These are phyloP conservation scores for Coprinopsis marcescibilis DNA, from an alignment of 768 basidiomycete species.

Conservation along the genomic window DNA sequence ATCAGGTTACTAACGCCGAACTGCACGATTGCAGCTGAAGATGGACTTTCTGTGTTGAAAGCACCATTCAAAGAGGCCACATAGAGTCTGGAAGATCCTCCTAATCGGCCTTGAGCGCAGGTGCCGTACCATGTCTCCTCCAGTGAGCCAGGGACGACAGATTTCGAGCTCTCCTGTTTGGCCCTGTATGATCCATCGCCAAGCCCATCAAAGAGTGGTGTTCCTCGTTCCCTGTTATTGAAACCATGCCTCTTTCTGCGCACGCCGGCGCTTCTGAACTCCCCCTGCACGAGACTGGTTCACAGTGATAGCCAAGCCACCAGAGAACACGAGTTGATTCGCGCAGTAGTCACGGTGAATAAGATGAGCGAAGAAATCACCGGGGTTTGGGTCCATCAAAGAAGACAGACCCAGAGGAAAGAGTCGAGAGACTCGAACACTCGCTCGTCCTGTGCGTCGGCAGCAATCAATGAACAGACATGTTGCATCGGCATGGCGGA, in stretches of 20 bases:
- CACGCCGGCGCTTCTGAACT: constrained; percentile 45
- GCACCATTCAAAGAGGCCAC: constrained; percentile 13
- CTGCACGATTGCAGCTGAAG: constrained; percentile 20
- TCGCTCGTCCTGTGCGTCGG: constrained; percentile 35
- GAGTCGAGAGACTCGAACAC: constrained; percentile 40
- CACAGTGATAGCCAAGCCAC: neutral
- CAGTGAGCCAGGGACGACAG: neutral
- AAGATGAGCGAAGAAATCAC: constrained; percentile 45
- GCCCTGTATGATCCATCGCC: neutral
- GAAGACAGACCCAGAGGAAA: constrained; percentile 23
- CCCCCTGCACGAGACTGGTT: constrained; percentile 21
- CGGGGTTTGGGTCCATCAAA: constrained; percentile 46
- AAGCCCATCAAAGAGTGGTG: neutral
- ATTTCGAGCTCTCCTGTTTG: neutral
- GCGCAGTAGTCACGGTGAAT: constrained; percentile 44
- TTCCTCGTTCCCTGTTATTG: constrained; percentile 23
- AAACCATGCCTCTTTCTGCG: constrained; percentile 54
- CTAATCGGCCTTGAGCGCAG: constrained; percentile 8
- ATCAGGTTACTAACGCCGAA: constrained; percentile 34
- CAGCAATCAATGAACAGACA: constrained; percentile 7
- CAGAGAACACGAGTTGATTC: constrained; percentile 6
- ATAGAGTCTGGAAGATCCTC: neutral
- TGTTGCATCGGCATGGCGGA: constrained; percentile 10
- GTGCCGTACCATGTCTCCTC: neutral
- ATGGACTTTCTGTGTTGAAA: constrained; percentile 37